Evolutionary conservation across 179 eudicot species (phyloP), one percentile per base, ranked within the genome.

Genomic region (Beta corolliflora): DNA sequence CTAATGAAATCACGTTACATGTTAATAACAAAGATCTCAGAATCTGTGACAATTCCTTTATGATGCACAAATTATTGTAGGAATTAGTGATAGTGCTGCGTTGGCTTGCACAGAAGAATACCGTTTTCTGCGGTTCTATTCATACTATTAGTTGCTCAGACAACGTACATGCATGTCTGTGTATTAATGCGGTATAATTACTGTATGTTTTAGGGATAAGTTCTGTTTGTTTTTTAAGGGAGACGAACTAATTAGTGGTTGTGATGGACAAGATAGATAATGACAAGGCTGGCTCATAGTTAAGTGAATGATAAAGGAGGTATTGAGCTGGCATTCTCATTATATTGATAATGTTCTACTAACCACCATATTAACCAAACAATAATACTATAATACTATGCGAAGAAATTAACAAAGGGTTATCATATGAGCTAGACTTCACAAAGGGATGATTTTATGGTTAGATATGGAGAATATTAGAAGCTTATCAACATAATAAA

Each of bases 311-410:
- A 55, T 75, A 41, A 16, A 53, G 1, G 25, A 53, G 77, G 48
- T 50, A 12, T 70, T 58, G 13, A 78, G 81, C 69, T 81, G 84
- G 61, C 80, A 68, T 81, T 73, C 53, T 65, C 64, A 59, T 80
- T 36, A 36, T 36, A 36, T 36, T 66, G 77, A 73, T 46, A 31
- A 74, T 70, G 41, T 68, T 55, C 48, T 31, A 80, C 63, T 67
- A 73, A 80, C 83, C 41, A 80, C 73, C 83, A 80, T 64, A 36
- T 36, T 36, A 48, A 80, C 56, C 54, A 45, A 3, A n/a, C 73
- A 44, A n/a, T n/a, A n/a, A n/a, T n/a, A n/a, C n/a, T n/a, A 18
- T 36, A 14, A 29, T 48, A 29, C 73, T 69, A 45, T 69, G 73
- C 54, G 19, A 8, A 18, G 14, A 9, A 70, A 44, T 70, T 16